Percentiles rank a stretch among this genome's conserved stretches.
Conservation (phyloP, 352 stramenopile genomes). For the Phytophthora boehmeriae region DNA sequence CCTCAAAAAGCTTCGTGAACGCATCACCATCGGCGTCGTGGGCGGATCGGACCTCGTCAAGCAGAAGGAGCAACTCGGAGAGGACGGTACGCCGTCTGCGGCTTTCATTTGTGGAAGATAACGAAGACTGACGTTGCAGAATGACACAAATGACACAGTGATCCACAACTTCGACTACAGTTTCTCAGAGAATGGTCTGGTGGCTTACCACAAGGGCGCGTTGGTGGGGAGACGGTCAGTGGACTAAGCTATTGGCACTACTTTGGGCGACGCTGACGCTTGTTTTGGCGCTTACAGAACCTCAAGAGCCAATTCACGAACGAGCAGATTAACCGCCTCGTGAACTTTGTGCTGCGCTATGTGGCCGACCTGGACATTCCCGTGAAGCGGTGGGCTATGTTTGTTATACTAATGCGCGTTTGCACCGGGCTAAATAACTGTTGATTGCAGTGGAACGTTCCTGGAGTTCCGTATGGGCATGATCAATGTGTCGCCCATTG, state of each 20-base stretch:
- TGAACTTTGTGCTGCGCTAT: constrained; percentile 98
- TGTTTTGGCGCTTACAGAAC: constrained; percentile 60
- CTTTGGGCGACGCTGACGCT: not conserved
- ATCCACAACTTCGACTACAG: constrained; percentile 98
- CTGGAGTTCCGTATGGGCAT: constrained; percentile 99
- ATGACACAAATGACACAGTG: constrained; percentile 51
- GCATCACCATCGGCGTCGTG: constrained; percentile 98
- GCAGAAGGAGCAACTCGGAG: constrained; percentile 98
- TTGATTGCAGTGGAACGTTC: constrained; percentile 93
- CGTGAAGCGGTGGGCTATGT: constrained; percentile 89
- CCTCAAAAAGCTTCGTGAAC: constrained; percentile 92
- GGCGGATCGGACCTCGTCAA: constrained; percentile 98
- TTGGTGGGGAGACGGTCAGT: constrained; percentile 89
- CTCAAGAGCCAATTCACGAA: constrained; percentile 96
- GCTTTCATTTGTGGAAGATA: not conserved
- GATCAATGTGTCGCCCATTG: constrained; percentile 99
- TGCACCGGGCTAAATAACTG: not conserved
- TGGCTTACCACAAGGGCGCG: constrained; percentile 96
- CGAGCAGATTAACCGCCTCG: constrained; percentile 97
- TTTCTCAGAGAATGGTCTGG: constrained; percentile 99
- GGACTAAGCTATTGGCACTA: not conserved
- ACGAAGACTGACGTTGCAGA: not conserved
- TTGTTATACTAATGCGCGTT: not conserved
- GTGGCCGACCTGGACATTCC: constrained; percentile 95
- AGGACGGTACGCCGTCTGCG: constrained; percentile 63